Conservation (phyloP, 257 asterid genomes). For the Penstemon eatonii region DNA sequence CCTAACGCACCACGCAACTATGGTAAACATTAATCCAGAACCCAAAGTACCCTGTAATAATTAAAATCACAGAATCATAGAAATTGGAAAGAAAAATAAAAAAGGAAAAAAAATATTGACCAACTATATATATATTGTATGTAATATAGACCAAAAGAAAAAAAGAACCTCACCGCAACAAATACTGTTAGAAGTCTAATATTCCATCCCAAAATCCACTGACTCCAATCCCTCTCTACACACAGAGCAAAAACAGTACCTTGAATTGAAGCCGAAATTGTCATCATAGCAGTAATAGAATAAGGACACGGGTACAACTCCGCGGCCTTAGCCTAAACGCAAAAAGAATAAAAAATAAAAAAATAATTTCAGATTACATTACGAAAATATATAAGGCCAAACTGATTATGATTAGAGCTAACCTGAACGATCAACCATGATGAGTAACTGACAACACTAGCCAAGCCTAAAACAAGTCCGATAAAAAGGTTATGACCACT, state of each 20-base stretch:
- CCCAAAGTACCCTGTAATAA: constrained; percentile 33
- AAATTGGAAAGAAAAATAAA: background rate
- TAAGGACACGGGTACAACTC: constrained; percentile 62
- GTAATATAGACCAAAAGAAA: no score
- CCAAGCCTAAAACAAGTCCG: constrained; percentile 53
- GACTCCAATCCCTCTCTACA: constrained; percentile 49
- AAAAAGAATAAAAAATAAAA: background rate
- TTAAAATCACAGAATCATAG: background rate
- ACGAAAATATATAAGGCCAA: background rate
- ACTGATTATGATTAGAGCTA: constrained; percentile 1
- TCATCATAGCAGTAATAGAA: constrained; percentile 57
- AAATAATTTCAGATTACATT: background rate
- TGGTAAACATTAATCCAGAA: constrained; percentile 31
- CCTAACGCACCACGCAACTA: constrained; percentile 38
- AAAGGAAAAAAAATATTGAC: background rate
- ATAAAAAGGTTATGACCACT: constrained; percentile 28
- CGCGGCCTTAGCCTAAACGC: constrained; percentile 46
- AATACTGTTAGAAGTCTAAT: constrained; percentile 48
- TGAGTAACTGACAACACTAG: constrained; percentile 50
- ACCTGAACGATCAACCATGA: constrained; percentile 75
- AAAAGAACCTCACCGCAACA: constrained; percentile 42
- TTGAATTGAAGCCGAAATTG: constrained; percentile 46
- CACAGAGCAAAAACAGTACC: constrained; percentile 41
- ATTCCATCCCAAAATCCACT: constrained; percentile 62
- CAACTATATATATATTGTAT: background rate